Base-by-base conservation (phyloP, 78 protist genomes). In the Cavenderia fasciculata region DNA sequence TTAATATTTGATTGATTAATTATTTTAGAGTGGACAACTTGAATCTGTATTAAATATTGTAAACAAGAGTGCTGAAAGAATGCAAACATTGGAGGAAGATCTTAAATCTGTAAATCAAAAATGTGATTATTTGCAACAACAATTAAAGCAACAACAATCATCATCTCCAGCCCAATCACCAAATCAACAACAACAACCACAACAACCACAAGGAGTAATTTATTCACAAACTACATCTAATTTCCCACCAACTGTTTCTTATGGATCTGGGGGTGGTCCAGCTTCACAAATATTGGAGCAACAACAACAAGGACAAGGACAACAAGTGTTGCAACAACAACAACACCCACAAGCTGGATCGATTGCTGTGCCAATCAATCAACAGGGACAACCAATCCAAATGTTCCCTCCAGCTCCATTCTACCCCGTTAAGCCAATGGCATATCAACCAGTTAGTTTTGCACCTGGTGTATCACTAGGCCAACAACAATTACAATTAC, bases 341-440 rank as follows among this genome's bases (percentile, higher is more conserved):
- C 19, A 29, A 63, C 12, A 66, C n/a, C n/a, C n/a, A n/a, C n/a
- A n/a, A n/a, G n/a, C n/a, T n/a, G 41, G 41, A 23, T 40, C 47
- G 72, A 11, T 36, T 19, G 69, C 36, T 19, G 51, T n/a, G 19
- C 47, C 2, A 19, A 63, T 6, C 10, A 25, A 6, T 25, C 59
- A 52, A 12, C 27, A 4, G 12, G 59, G 59, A 4, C 59, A 52
- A 52, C 41, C 27, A 5, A 57, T 57, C 2, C 63, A 57, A 27
- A 29, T 36, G 27, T 57, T 57, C 63, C 63, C n/a, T 27, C 63
- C 63, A 57, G 27, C 63, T 57, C 63, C 63, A 18, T 36, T 57
- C 63, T 57, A 57, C 63, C 63, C 63, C 6, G 63, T 57, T 27
- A 57, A 57, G 63, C 6, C 63, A 23, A 4, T 57, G 1, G 41